Base-by-base conservation (phyloP, 257 asterid genomes). In the Nicotiana knightiana region DNA sequence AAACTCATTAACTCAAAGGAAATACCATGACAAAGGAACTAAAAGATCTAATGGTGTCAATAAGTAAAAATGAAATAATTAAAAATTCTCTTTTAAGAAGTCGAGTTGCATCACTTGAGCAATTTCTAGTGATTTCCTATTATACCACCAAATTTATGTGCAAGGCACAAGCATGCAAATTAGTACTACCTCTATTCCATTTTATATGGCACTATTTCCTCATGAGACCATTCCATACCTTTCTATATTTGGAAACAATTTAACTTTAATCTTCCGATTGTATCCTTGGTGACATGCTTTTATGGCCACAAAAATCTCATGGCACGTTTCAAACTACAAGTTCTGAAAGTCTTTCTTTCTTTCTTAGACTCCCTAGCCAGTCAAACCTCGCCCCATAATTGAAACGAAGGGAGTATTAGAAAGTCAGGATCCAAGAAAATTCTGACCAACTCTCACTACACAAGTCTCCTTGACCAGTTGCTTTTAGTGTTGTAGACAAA, bases 381-480 rank as follows among this genome's bases (percentile, higher is more conserved):
- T 43, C 51, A 43, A 9, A 43, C 51, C 51, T 43, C 48, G 48
- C 48, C 48, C 48, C 11, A 43, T 43, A 43, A 43, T 43, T 43
- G 48, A 43, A 43, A 43, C 11, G 12, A 43, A 43, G 51, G 51
- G 51, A 43, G 51, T 21, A 39, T 37, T 21, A 21, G 79, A 46
- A 71, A 46, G 79, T 71, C 79, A 46, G 79, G 7, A 46, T 71
- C 39, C 37, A 71, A 71, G 77, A 71, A 71, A 71, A 46, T 24
- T 46, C 24, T 71, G 59, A 46, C 26, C 61, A 71, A 71, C 59
- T 11, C 37, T 46, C 61, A 13, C 61, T 71, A 46, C 26, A 71
- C 39, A 71, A 71, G 59, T 71, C 37, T 43, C 78, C 37, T 43
- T 21, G 33, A 24, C 78, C 48, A 32, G 58, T 39, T 70, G 21